phyloP scores from a whole-genome alignment of 306 rosid genomes.

The Inga laurina region DNA sequence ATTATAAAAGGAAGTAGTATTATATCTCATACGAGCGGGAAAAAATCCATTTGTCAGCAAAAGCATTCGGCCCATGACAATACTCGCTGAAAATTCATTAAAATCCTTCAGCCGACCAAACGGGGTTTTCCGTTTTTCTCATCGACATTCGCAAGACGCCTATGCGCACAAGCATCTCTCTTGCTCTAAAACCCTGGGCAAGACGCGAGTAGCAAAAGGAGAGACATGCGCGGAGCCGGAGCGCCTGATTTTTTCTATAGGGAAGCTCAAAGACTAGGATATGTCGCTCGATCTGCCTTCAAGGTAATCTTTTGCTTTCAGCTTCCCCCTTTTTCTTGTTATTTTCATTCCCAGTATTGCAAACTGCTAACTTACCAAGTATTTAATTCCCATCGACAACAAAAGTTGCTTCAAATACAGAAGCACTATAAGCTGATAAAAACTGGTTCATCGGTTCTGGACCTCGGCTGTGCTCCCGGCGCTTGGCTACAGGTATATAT shows the following conservation, averaged over 20 bases:
- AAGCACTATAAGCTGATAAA: slow-evolving; percentile 68
- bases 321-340: neutral
- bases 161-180: too few relatives aligned
- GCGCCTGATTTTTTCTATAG: slow-evolving; percentile 90
- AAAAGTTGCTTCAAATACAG: slow-evolving; percentile 81
- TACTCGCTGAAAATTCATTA: too few relatives aligned
- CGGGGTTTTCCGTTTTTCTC: too few relatives aligned
- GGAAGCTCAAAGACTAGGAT: slow-evolving; percentile 96
- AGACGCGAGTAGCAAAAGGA: neutral
- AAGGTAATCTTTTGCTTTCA: slow-evolving; percentile 36
- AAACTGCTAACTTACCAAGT: neutral
- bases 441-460: slow-evolving; percentile 72
- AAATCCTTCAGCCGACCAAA: too few relatives aligned
- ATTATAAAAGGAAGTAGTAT: too few relatives aligned
- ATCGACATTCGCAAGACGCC: too few relatives aligned
- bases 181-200: too few relatives aligned
- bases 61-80: too few relatives aligned
- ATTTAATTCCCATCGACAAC: neutral
- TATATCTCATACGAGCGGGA: too few relatives aligned
- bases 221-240: slow-evolving; percentile 66
- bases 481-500: slow-evolving; percentile 81
- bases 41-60: too few relatives aligned
- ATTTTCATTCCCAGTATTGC: neutral
- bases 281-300: slow-evolving; percentile 94
- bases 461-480: slow-evolving; percentile 97